Percentiles rank a stretch among this genome's conserved stretches.
These are phyloP conservation scores for Daedaleopsis sinensis DNA, from an alignment of 768 basidiomycete genomes.

Conservation along the genomic window DNA sequence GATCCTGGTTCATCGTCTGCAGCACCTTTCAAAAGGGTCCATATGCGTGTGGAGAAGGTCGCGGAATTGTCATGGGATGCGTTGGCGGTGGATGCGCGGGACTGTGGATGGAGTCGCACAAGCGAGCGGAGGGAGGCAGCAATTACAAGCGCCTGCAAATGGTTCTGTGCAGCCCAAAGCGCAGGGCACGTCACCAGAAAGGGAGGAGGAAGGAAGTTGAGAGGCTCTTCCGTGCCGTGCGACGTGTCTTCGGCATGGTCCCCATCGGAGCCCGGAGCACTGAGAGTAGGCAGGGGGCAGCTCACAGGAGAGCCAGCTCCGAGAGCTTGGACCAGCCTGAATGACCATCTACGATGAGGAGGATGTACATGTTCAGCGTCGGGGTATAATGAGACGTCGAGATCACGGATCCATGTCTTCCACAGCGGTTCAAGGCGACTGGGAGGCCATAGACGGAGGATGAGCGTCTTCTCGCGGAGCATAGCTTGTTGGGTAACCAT, in stretches of 20 bases:
- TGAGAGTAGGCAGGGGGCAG: constrained; percentile 27
- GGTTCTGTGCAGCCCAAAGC: constrained; percentile 65
- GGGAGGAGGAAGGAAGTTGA: constrained; percentile 62
- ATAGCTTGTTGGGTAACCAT: constrained; percentile 57
- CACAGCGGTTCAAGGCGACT: constrained; percentile 33
- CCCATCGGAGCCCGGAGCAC: background rate
- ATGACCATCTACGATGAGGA: constrained; percentile 21
- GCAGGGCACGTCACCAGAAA: constrained; percentile 61
- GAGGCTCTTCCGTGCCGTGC: background rate
- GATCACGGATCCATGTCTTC: constrained; percentile 27
- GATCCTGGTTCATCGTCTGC: constrained; percentile 44
- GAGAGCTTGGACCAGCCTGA: constrained; percentile 29
- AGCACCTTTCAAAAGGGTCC: constrained; percentile 64
- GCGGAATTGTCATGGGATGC: constrained; percentile 17
- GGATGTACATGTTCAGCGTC: constrained; percentile 9
- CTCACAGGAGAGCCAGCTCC: constrained; percentile 24
- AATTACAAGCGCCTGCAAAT: constrained; percentile 70
- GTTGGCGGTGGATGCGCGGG: background rate
- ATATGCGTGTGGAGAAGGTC: constrained; percentile 59
- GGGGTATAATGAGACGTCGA: constrained; percentile 6
- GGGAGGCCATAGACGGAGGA: constrained; percentile 53
- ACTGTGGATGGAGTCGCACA: constrained; percentile 42
- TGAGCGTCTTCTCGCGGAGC: constrained; percentile 53
- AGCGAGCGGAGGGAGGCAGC: constrained; percentile 62
- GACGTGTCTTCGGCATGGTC: background rate